Base-by-base conservation (phyloP, 345 rosid species). In the Eucalyptus caleyi region DNA sequence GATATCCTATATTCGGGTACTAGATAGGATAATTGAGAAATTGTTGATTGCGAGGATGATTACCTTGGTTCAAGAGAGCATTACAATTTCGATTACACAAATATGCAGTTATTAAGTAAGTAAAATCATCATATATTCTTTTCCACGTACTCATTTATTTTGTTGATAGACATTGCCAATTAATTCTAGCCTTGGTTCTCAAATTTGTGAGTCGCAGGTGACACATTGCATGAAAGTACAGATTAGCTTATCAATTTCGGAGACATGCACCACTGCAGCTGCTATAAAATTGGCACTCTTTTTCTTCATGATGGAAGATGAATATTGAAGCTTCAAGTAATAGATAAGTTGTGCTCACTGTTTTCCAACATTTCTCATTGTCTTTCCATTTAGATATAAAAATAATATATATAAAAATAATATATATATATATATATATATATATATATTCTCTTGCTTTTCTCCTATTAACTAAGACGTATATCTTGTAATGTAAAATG, bases 21-120 rank as follows among this genome's bases (percentile, higher is more conserved):
- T 34, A 24, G 81, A 69, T 3, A 34, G 42, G 1, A 69, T 34
- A 9, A 32, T 69, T 3, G 4, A 18, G 24, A 69, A 69, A 19
- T 34, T 69, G 14, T 69, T 18, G 24, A 16, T 69, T 69, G 44
- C 7, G 2, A 69, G 81, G 81, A 69, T 69, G 44, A 32, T 9
- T 18, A 5, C 44, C 81, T 65, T 65, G 77, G 77, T 4, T 65
- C 40, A n/a, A 65, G 37, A 65, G 77, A 65, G 77, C 21, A 4
- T n/a, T 65, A n/a, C 37, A 4, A n/a, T n/a, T 1, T 15, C 1
- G 0, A n/a, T 8, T 7, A n/a, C 81, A 16, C 0, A 5, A 32
- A 34, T 69, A 69, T 18, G 6, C 42, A 18, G 81, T 18, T 34
- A 9, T 32, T 5, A 8, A n/a, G 40, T 16, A n/a, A 65, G 77